phyloP scores from a whole-genome alignment of 2,329 filamentous ascomycete genomes.

The Cercospora citrullina region DNA sequence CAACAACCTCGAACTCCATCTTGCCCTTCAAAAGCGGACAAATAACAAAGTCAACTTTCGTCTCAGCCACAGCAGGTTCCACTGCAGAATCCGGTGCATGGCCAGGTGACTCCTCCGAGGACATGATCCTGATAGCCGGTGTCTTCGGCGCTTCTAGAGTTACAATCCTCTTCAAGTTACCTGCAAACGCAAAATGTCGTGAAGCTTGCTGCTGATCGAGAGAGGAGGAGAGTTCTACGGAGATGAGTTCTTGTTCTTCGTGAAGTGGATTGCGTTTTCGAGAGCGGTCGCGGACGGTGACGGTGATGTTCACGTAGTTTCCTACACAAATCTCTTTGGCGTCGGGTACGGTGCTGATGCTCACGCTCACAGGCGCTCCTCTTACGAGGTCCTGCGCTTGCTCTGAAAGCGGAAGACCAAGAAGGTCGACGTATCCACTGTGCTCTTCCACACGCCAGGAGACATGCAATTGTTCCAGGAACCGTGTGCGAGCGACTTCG shows the following conservation, averaged over 20 bases:
- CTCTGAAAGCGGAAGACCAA: conserved; percentile 18
- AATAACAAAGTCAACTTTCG: conserved; percentile 27
- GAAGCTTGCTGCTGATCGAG: conserved; percentile 18
- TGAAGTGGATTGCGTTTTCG: conserved; percentile 3
- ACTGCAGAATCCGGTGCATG: neutral
- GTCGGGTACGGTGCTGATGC: neutral
- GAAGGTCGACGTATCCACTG: conserved; percentile 28
- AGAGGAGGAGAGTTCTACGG: conserved; percentile 11
- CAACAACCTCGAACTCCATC: conserved; percentile 24
- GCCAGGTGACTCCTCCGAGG: conserved; percentile 1
- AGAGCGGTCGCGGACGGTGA: conserved; percentile 17
- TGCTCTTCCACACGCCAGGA: conserved; percentile 28
- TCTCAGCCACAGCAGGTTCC: conserved; percentile 5
- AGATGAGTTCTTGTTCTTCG: neutral
- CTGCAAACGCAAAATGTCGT: conserved; percentile 24
- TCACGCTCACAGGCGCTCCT: conserved; percentile 19
- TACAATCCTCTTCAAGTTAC: conserved; percentile 25
- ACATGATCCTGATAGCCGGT: neutral
- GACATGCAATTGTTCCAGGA: conserved; percentile 26
- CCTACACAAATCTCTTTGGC: conserved; percentile 11
- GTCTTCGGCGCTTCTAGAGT: neutral
- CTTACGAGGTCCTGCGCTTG: conserved; percentile 24
- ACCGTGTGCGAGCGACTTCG: conserved; percentile 19
- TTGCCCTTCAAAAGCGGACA: conserved; percentile 28
- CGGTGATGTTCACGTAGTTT: conserved; percentile 22